Base-by-base conservation (phyloP, 2,329 filamentous ascomycete species). In the Aspergillus awamori region DNA sequence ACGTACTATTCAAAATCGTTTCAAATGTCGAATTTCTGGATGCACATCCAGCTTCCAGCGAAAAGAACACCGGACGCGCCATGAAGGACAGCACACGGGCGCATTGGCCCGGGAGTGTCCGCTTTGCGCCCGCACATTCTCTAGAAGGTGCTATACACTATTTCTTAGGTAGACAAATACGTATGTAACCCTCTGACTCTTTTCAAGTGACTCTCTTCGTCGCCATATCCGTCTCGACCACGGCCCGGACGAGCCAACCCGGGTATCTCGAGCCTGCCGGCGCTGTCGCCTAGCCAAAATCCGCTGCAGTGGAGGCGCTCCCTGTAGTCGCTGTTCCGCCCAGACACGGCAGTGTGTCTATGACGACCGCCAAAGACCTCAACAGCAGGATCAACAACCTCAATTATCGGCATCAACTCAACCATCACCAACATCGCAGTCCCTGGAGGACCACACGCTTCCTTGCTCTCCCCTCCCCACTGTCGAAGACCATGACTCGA, bases 181-280 rank as follows among this genome's bases (percentile, higher is more conserved):
- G 8, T 7, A 5, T 4, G 7, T 6, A 5, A 41, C 17, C 17
- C 5, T 8, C 48, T 47, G 8, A 36, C 4, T 4, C 5, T 36
- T 20, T 20, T 20, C 20, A 20, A 63, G 61, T 30, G 67, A 69
- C 39, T 65, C 65, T 2, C 63, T 67, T 8, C 57, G 65, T 15
- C 63, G 63, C 8, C 67, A 69, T 57, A 58, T 65, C 10, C 63
- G 63, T 24, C 58, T 43, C n/a, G 58, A 66, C 52, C 67, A 69
- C 36, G 36, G 59, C 13, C 48, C 53, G 11, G 56, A 63, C 10
- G 13, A 33, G 1, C 28, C 39, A 2, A 45, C 54, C 10, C 65
- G 67, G 8, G 57, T 63, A 24, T 10, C 24, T 2, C 53, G 57
- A 17, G 67, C 67, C 5, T 69, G 67, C 24, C 52, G 28, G 15